Evolutionary conservation across 2,329 filamentous ascomycete species (phyloP).

Genomic region (Talaromyces sp.): DNA sequence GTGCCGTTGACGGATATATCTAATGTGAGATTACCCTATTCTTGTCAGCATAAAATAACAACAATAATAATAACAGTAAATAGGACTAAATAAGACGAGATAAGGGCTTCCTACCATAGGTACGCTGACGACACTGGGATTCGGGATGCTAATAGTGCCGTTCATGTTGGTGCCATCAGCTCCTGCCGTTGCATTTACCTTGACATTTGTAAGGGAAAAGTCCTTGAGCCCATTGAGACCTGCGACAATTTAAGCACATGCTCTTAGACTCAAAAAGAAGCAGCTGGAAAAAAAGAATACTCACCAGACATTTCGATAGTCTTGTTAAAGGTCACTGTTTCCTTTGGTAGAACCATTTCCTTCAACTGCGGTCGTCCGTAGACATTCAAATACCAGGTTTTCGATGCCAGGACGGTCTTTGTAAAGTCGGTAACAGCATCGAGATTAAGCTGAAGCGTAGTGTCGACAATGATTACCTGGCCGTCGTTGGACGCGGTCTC

Average conservation of each 20-base stretch:
- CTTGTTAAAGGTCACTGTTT: constrained; percentile 51
- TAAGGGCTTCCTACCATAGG: constrained; percentile 36
- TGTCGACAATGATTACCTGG: constrained; percentile 36
- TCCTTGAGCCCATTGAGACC: constrained; percentile 54
- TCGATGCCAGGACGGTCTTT: constrained; percentile 42
- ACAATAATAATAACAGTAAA: no score
- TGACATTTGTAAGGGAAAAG: constrained; percentile 46
- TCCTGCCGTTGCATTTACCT: constrained; percentile 35
- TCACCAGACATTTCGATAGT: constrained; percentile 53
- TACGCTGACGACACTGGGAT: constrained; percentile 54
- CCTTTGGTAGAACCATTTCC: constrained; percentile 45
- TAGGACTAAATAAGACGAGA: background rate
- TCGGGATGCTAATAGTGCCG: constrained; percentile 53
- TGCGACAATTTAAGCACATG: constrained; percentile 19
- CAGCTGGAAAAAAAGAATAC: constrained; percentile 4
- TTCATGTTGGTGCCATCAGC: constrained; percentile 48
- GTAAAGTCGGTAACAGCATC: constrained; percentile 48
- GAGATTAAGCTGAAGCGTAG: constrained; percentile 40
- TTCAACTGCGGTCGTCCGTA: constrained; percentile 50
- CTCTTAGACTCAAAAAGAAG: background rate
- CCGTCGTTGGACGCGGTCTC: constrained; percentile 39
- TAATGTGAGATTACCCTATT: constrained; percentile 51
- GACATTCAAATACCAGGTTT: constrained; percentile 47
- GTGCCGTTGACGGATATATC: constrained; percentile 45
- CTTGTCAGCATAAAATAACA: background rate